Percentiles rank a stretch among this genome's conserved stretches.
phyloP scores from a whole-genome alignment of 805 yeast species.

The Monosporozyma aquatica region DNA sequence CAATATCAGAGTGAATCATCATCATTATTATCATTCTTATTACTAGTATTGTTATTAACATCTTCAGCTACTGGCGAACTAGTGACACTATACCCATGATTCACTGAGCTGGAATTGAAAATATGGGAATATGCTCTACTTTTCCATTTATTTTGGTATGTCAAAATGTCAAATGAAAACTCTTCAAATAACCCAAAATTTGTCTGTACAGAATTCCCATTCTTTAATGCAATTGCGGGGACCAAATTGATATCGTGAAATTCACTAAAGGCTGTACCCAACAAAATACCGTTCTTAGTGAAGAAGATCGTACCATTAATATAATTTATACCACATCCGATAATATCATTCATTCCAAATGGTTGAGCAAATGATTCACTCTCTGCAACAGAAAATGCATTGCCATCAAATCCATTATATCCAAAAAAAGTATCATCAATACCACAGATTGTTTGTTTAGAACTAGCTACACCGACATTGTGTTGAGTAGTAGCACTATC shows the following conservation, averaged over 20 bases:
- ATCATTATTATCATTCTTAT: too few species aligned
- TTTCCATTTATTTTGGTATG: constrained; percentile 43
- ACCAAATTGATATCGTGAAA: constrained; percentile 34
- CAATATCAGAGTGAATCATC: constrained; percentile 29
- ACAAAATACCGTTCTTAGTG: constrained; percentile 69
- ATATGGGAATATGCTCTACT: constrained; percentile 26
- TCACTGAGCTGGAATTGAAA: constrained; percentile 10
- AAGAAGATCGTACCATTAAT: constrained; percentile 54
- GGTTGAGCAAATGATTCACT: constrained; percentile 10
- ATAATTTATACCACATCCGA: constrained; percentile 81
- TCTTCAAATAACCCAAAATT: constrained; percentile 40
- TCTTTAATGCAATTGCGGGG: constrained; percentile 39
- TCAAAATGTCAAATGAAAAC: constrained; percentile 52
- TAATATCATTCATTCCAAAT: constrained; percentile 50
- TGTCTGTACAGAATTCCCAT: constrained; percentile 29
- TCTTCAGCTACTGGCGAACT: not conserved
- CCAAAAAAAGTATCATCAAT: constrained; percentile 22
- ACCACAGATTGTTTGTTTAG: constrained; percentile 4
- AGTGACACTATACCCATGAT: not conserved
- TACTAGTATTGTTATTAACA: too few species aligned
- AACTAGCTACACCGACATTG: not conserved
- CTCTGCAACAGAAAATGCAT: constrained; percentile 12
- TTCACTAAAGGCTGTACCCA: constrained; percentile 47
- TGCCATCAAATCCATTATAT: constrained; percentile 26
- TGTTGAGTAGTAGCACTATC: not conserved